Conservation (phyloP, 202 grass and related monocot genomes). For the Digitaria exilis region DNA sequence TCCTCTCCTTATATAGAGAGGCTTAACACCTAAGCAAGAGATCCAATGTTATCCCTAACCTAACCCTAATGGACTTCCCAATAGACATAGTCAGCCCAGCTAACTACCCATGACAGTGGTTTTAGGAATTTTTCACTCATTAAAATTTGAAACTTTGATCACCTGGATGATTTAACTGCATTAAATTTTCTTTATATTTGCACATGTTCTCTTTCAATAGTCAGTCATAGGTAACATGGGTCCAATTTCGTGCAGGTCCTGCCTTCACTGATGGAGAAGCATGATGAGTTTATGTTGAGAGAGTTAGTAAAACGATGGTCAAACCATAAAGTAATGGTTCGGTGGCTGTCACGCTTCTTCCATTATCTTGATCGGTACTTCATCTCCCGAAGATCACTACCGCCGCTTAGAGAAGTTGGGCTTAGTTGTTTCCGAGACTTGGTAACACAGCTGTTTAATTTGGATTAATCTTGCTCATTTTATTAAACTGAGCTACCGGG, state of each 20-base stretch:
- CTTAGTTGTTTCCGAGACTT: constrained; percentile 80
- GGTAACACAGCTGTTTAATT: constrained; percentile 50
- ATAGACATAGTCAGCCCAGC: too few species aligned
- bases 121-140: too few species aligned
- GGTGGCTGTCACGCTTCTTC: constrained; percentile 92
- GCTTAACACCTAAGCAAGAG: too few species aligned
- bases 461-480: constrained; percentile 18
- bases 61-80: too few species aligned
- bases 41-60: too few species aligned
- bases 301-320: constrained; percentile 88
- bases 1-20: too few species aligned
- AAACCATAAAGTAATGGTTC: constrained; percentile 98
- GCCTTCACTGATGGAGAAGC: constrained; percentile 90
- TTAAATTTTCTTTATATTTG: background rate
- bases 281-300: constrained; percentile 95
- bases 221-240: background rate
- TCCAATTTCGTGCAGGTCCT: constrained; percentile 67
- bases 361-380: constrained; percentile 93
- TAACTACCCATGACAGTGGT: background rate
- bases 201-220: background rate
- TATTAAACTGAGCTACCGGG: constrained; percentile 8
- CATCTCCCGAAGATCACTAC: constrained; percentile 84
- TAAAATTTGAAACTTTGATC: background rate
- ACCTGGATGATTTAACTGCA: background rate
- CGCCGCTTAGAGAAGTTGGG: constrained; percentile 77